Base-by-base conservation (phyloP, 164 flowering plant species). In the Stephania yunnanensis region DNA sequence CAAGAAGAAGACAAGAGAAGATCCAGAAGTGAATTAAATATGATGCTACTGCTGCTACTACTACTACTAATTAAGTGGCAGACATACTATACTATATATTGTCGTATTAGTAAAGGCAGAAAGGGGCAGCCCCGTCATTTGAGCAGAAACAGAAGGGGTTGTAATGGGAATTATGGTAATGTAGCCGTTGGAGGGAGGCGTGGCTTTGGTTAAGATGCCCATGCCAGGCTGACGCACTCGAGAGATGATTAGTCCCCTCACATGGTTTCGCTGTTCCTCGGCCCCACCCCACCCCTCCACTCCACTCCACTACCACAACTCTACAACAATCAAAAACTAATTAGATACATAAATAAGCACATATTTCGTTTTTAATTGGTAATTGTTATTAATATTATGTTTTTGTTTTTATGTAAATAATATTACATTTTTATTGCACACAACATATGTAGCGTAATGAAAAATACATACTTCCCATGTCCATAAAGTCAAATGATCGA, bases 241-340 rank as follows among this genome's bases (percentile, higher is more conserved):
- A 12, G n/a, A 45, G 71, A 79, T 81, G 78, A 76, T 74, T 77
- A 42, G 70, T 36, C 58, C 67, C 25, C 31, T 82, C 84, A 79
- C 84, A 74, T 81, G 84, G 84, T 71, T 66, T 71, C 71, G 80
- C 81, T 81, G 80, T 74, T 52, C 19, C 3, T 4, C 17, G 76
- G 81, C 17, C 77, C 76, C 79, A 73, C 78, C 42, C 42, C 42
- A 2, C 42, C 42, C 42, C 42, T 36, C 42, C 42, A 36, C 42
- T 36, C 42, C 42, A 36, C 42, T 36, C 42, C 76, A 15, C 29
- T 29, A 5, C 29, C 19, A 5, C 11, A 55, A 25, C 61, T 70
- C 76, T 7, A 2, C 0, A 50, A 50, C 11, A 50, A 48, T 48
- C 1, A 48, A 50, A 36, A 36, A 36, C 3, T 36, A 36, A 36